Percentiles rank a stretch among this genome's conserved stretches.
These are phyloP conservation scores for Cercospora sojina DNA, from an alignment of 2,329 filamentous ascomycete genomes.

Conservation along the genomic window DNA sequence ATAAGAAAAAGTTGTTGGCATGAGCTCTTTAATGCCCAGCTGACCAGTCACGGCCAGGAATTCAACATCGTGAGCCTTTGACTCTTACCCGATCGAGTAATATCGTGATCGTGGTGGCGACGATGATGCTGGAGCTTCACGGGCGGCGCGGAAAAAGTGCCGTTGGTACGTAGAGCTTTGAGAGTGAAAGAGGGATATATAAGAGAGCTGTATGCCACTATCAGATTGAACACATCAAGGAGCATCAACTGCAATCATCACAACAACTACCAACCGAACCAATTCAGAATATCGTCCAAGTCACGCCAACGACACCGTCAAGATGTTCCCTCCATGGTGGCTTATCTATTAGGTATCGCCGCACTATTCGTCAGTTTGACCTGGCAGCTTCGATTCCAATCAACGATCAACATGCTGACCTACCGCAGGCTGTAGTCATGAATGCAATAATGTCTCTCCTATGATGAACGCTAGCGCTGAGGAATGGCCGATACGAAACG, in stretches of 20 bases:
- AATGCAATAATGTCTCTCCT: conserved; percentile 9
- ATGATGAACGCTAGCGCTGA: background rate
- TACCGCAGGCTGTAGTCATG: conserved; percentile 4
- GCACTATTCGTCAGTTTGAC: conserved; percentile 6
- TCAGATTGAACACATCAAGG: background rate
- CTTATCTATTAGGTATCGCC: conserved; percentile 11
- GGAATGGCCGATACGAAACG: background rate
- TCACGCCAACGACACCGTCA: background rate
- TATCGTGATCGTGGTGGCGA: background rate
- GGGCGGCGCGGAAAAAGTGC: background rate
- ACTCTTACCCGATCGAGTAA: background rate
- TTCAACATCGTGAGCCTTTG: background rate
- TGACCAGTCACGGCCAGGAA: background rate
- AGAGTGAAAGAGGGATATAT: background rate
- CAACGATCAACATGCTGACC: background rate
- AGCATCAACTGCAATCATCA: background rate
- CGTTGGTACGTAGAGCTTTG: background rate
- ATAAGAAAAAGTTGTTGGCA: background rate
- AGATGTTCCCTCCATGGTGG: conserved; percentile 14
- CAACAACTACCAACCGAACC: background rate
- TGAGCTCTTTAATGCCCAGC: background rate
- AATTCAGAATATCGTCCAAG: background rate
- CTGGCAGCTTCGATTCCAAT: background rate
- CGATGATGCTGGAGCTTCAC: background rate
- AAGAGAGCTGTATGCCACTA: background rate